A percentile compares a stretch with the other conserved stretches of the same genome.
Conservation (phyloP, 1,284 basidiomycete genomes). For the Xerocomus amazonicus region DNA sequence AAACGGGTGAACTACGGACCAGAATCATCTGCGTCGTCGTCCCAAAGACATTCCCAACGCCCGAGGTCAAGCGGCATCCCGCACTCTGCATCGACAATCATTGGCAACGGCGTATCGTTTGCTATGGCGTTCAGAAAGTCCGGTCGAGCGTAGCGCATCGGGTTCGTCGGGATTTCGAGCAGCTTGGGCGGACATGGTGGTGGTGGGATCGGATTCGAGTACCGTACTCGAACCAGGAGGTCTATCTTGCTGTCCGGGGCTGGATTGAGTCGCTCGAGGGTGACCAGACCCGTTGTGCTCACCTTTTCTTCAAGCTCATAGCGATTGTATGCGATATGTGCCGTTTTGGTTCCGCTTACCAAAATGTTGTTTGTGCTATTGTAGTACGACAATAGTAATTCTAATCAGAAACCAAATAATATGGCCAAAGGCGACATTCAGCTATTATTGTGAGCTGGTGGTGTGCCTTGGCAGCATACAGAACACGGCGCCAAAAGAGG, state of each 20-base stretch:
- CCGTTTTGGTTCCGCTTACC: slow-evolving; percentile 9
- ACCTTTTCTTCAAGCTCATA: slow-evolving; percentile 37
- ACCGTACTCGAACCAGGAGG: slow-evolving; percentile 87
- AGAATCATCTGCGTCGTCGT: slow-evolving; percentile 67
- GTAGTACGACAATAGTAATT: too few species aligned
- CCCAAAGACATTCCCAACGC: slow-evolving; percentile 79
- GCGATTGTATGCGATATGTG: slow-evolving; percentile 1
- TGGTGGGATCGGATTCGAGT: slow-evolving; percentile 87
- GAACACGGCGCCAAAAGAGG: too few species aligned
- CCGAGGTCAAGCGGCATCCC: slow-evolving; percentile 92
- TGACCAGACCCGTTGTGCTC: not conserved
- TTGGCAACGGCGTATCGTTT: slow-evolving; percentile 77
- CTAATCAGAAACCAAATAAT: too few species aligned
- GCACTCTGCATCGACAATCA: slow-evolving; percentile 92
- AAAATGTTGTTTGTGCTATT: slow-evolving; percentile 16
- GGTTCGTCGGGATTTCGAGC: slow-evolving; percentile 82
- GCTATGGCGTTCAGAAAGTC: slow-evolving; percentile 81
- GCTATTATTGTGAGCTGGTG: too few species aligned
- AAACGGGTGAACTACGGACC: slow-evolving; percentile 40
- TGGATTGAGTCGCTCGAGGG: not conserved
- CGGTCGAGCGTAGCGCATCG: slow-evolving; percentile 79
- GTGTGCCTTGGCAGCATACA: too few species aligned
- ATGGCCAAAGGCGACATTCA: too few species aligned
- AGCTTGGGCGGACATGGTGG: slow-evolving; percentile 95
- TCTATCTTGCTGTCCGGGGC: slow-evolving; percentile 63